A percentile compares a stretch with the other conserved stretches of the same genome.
Conservation (phyloP, 2,329 filamentous ascomycete species). For the Xylaria sp. region DNA sequence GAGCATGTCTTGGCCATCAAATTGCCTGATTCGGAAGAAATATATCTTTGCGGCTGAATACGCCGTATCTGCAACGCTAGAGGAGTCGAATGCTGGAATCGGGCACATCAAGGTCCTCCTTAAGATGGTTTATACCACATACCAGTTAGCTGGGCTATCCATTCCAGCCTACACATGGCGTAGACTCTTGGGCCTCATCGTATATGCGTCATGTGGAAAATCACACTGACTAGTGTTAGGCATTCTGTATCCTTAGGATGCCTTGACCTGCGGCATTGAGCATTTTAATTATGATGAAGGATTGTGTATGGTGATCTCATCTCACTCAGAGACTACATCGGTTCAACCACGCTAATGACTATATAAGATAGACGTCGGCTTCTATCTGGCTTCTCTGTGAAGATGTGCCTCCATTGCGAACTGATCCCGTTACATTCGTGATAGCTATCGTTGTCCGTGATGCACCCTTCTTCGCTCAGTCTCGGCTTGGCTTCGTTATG, state of each 20-base stretch:
- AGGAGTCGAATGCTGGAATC: not conserved
- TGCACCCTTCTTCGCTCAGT: conserved; percentile 14
- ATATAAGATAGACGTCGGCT: conserved; percentile 11
- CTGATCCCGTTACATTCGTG: not conserved
- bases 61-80: conserved; percentile 17
- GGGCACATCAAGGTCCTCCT: not conserved
- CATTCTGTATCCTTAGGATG: not conserved
- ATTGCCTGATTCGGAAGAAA: conserved; percentile 22
- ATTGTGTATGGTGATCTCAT: not conserved
- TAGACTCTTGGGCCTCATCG: not conserved
- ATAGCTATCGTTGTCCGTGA: not conserved
- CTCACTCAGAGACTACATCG: not conserved
- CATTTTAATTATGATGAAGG: not conserved
- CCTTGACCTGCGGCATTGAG: not conserved
- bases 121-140: too few relatives aligned
- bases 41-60: conserved; percentile 12
- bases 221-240: not conserved
- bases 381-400: not conserved
- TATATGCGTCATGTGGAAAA: not conserved
- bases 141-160: not conserved
- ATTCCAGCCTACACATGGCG: not conserved
- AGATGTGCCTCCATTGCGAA: not conserved
- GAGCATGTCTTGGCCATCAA: conserved; percentile 19
- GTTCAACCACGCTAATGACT: not conserved
- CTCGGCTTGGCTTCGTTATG: conserved; percentile 28